These are phyloP conservation scores for Rhizoclosmatium globosum DNA, from an alignment of 192 early-diverging fungal genomes.

Conservation along the genomic window DNA sequence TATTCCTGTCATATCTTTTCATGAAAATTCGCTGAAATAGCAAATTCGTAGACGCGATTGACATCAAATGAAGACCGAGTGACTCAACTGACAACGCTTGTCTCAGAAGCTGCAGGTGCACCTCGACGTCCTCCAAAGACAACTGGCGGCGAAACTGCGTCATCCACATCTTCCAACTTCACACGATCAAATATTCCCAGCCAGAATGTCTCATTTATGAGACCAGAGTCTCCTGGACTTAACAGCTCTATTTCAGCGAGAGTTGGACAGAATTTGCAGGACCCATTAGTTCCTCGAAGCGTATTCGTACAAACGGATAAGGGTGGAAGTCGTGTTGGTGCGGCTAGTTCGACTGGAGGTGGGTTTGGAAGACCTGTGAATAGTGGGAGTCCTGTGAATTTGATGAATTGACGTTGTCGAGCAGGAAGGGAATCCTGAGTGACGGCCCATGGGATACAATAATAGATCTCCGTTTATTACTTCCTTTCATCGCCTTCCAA, in stretches of 20 bases:
- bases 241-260: not conserved
- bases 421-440: not conserved
- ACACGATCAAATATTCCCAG: not conserved
- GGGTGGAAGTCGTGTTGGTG: not conserved
- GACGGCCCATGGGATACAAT: not conserved
- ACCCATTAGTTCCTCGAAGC: not conserved
- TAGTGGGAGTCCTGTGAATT: constrained; percentile 12
- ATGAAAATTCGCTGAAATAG: not conserved
- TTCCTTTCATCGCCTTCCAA: no score
- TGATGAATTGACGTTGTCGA: not conserved
- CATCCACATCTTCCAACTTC: not conserved
- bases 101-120: constrained; percentile 14
- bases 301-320: constrained; percentile 2
- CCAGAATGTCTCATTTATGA: not conserved
- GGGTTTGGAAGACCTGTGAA: constrained; percentile 5
- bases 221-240: not conserved
- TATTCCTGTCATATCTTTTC: constrained; percentile 18
- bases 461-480: no score
- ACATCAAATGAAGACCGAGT: constrained; percentile 61
- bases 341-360: no score
- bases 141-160: not conserved
- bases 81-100: constrained; percentile 42
- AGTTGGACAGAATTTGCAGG: not conserved
- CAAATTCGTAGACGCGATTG: constrained; percentile 53
- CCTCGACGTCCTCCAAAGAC: not conserved